These are phyloP conservation scores for Phytopythium sindhum DNA, from an alignment of 352 stramenopile species.

Conservation along the genomic window DNA sequence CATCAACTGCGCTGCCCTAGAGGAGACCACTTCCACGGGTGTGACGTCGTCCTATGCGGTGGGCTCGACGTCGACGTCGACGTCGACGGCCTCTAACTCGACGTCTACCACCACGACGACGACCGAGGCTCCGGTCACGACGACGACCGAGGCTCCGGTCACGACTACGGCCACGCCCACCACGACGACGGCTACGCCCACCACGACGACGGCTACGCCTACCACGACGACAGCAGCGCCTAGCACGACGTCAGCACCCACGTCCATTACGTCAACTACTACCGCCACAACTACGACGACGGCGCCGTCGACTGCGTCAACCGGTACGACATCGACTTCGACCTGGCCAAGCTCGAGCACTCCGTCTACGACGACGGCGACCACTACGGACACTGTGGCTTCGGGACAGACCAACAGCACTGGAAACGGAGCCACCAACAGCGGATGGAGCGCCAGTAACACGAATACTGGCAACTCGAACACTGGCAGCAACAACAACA, in stretches of 20 bases:
- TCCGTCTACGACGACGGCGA: neutral
- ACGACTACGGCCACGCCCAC: neutral
- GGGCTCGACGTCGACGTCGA: neutral
- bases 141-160: neutral
- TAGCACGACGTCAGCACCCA: slow-evolving; percentile 4
- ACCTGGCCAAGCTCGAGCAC: neutral
- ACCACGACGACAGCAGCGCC: neutral
- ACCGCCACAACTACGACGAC: neutral
- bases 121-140: neutral
- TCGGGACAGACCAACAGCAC: slow-evolving; percentile 2
- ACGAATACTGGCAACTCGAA: neutral
- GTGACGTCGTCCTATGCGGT: neutral
- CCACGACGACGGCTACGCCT: neutral
- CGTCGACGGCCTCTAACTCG: no score
- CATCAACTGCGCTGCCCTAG: neutral
- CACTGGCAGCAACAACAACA: neutral
- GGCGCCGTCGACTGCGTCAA: neutral
- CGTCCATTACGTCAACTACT: neutral
- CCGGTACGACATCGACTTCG: neutral
- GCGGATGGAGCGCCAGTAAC: neutral
- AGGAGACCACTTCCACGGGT: neutral
- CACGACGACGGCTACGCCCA: no score
- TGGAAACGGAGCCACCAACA: neutral
- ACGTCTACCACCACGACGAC: no score
- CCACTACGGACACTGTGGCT: neutral